Conservation (phyloP, 306 rosid genomes). For the Sechiopsis laciniata region DNA sequence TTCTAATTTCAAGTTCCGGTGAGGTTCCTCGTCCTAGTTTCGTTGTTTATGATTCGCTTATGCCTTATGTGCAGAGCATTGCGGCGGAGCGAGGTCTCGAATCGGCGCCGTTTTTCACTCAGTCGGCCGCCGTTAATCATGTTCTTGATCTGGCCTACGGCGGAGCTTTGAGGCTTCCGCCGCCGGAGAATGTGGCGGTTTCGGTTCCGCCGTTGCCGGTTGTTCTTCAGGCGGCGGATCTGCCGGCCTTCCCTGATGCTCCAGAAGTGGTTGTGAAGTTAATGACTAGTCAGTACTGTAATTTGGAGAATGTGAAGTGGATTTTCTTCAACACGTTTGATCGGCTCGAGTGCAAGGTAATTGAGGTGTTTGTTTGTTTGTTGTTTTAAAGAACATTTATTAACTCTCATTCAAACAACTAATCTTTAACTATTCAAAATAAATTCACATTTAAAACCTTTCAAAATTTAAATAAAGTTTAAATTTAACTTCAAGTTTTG, state of each 20-base stretch:
- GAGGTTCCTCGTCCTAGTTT: background rate
- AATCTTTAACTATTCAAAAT: no score
- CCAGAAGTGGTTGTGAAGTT: background rate
- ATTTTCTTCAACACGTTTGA: constrained; percentile 24
- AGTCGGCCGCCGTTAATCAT: constrained; percentile 1
- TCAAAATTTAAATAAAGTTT: no score
- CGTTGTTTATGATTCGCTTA: background rate
- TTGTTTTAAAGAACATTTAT: no score
- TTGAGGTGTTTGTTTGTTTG: no score
- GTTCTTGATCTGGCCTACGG: constrained; percentile 1
- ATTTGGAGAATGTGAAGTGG: constrained; percentile 21
- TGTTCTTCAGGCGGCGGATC: constrained; percentile 6
- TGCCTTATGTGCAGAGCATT: constrained; percentile 1
- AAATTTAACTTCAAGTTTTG: no score
- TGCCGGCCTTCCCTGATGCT: constrained; percentile 21
- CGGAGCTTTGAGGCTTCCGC: constrained; percentile 15
- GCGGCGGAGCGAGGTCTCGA: background rate
- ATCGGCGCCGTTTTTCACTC: constrained; percentile 22
- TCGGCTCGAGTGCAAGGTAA: no score
- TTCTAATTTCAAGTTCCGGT: background rate
- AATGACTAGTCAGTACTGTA: constrained; percentile 14
- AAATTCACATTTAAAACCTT: no score
- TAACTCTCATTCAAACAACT: no score
- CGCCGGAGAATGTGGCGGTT: background rate
- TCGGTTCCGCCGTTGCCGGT: constrained; percentile 21